Percentiles rank a stretch among this genome's conserved stretches.
phyloP scores from a whole-genome alignment of 1,139 yeast genomes.

The Casaregolazyma lundiana region DNA sequence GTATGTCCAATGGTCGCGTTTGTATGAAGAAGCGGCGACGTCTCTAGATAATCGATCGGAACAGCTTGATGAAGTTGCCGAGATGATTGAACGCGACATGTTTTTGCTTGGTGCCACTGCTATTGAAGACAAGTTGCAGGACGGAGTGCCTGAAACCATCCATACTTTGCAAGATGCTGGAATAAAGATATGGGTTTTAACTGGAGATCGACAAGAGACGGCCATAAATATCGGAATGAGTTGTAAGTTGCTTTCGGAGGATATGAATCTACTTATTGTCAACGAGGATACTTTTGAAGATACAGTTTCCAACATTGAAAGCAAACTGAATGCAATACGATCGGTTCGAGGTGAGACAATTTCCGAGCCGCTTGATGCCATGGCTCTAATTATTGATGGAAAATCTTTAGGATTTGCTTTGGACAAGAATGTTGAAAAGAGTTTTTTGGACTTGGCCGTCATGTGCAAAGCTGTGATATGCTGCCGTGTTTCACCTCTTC shows the following conservation, averaged over 20 bases:
- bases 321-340: slow-evolving; percentile 70
- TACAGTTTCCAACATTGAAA: slow-evolving; percentile 63
- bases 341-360: slow-evolving; percentile 54
- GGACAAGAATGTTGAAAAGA: slow-evolving; percentile 73
- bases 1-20: slow-evolving; percentile 55
- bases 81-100: slow-evolving; percentile 73
- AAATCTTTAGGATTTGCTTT: slow-evolving; percentile 81
- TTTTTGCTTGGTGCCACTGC: slow-evolving; percentile 94
- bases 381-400: slow-evolving; percentile 93
- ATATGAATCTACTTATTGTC: slow-evolving; percentile 86
- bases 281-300: slow-evolving; percentile 81
- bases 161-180: slow-evolving; percentile 95
- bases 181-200: slow-evolving; percentile 92
- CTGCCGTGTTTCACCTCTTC: slow-evolving; percentile 96
- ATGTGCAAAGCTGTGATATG: slow-evolving; percentile 93
- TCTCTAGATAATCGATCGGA: slow-evolving; percentile 70
- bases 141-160: slow-evolving; percentile 97
- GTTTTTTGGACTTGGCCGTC: slow-evolving; percentile 73
- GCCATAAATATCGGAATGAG: slow-evolving; percentile 99
- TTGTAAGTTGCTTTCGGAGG: slow-evolving; percentile 88
- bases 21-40: slow-evolving; percentile 76
- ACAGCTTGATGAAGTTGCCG: slow-evolving; percentile 79
- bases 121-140: slow-evolving; percentile 95
- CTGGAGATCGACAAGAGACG: slow-evolving; percentile 99
- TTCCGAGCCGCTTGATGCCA: slow-evolving; percentile 52